Evolutionary conservation across 345 rosid species (phyloP), one percentile per base, ranked within the genome.

Genomic region (Camelina sativa): DNA sequence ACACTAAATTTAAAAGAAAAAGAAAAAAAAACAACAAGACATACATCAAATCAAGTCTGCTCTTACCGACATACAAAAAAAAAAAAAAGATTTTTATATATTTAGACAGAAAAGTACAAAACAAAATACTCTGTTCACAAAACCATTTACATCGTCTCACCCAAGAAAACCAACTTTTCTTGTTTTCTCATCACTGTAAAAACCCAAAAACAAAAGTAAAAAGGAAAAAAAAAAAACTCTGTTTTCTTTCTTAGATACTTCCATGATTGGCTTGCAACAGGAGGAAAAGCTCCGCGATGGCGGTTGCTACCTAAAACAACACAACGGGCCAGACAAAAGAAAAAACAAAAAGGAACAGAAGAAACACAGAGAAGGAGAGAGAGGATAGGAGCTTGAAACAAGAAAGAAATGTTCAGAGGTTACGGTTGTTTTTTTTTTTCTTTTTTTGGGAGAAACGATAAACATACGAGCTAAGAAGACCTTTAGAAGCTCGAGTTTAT

Each of bases 251-350:
- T 22, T 32, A 56, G 65, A 63, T 57, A 51, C 76, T 64, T 77
- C 76, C 76, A 64, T 40, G 65, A 60, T 37, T 37, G 80, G 76
- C 72, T 71, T 62, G 41, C 38, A 71, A 65, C 62, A 57, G 48
- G 72, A 55, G 65, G 13, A 48, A 76, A 56, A 70, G 55, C 61
- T 69, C 75, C 0, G 71, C 38, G 11, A 47, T 64, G 61, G 76
- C 12, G 55, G 67, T 71, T 71, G 76, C 72, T 76, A 70, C 66
- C 76, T 64, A 64, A 64, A 48, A 30, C 80, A 77, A 71, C 72
- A 56, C 70, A 64, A 70, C 76, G 38, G 59, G 47, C 76, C 72
- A 64, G 20, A 69, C 38, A 50, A 22, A 48, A 16, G 30, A 40
- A 40, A 3, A 10, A 17, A n/a, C n/a, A 10, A 48, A 48, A 46